These are phyloP conservation scores for Ganoderma sp. DNA, from an alignment of 1,284 basidiomycete genomes.

Conservation along the genomic window DNA sequence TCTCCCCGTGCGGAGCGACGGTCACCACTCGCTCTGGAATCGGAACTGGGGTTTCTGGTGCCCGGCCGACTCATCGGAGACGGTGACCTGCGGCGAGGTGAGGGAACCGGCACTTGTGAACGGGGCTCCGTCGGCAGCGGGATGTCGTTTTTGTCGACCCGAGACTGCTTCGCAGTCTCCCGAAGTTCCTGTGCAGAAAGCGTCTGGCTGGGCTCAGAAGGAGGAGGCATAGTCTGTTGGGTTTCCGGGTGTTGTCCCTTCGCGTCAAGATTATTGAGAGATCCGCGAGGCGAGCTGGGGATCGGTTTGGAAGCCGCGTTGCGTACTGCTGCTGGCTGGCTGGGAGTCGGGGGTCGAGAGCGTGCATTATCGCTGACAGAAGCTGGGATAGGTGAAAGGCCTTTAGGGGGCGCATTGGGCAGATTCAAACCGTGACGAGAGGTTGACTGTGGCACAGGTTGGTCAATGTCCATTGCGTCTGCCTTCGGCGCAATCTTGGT, in stretches of 20 bases:
- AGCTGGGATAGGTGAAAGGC: constrained; percentile 17
- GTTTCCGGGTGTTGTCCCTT: constrained; percentile 42
- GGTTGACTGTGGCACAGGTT: constrained; percentile 13
- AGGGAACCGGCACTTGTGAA: constrained; percentile 52
- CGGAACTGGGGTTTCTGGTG: constrained; percentile 71
- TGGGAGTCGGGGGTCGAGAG: constrained; percentile 39
- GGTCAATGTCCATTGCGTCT: constrained; percentile 52
- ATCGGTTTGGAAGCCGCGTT: constrained; percentile 44
- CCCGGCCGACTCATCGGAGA: constrained; percentile 72
- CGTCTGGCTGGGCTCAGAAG: constrained; percentile 78
- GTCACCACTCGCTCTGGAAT: constrained; percentile 73
- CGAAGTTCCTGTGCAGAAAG: constrained; percentile 80
- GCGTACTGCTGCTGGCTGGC: constrained; percentile 29
- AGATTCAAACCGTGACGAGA: constrained; percentile 12
- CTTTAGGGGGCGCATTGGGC: constrained; percentile 10
- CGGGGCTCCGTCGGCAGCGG: constrained; percentile 44
- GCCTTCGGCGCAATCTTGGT: constrained; percentile 21
- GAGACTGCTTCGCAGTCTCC: constrained; percentile 72
- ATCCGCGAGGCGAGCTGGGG: constrained; percentile 48
- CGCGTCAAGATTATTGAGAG: constrained; percentile 33
- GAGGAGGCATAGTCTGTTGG: constrained; percentile 73
- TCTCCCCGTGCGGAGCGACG: constrained; percentile 60
- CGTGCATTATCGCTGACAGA: constrained; percentile 26
- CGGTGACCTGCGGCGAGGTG: constrained; percentile 66
- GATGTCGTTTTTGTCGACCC: constrained; percentile 34